phyloP scores from a whole-genome alignment of 495 filamentous ascomycete genomes.

The Penicillium goetzii region DNA sequence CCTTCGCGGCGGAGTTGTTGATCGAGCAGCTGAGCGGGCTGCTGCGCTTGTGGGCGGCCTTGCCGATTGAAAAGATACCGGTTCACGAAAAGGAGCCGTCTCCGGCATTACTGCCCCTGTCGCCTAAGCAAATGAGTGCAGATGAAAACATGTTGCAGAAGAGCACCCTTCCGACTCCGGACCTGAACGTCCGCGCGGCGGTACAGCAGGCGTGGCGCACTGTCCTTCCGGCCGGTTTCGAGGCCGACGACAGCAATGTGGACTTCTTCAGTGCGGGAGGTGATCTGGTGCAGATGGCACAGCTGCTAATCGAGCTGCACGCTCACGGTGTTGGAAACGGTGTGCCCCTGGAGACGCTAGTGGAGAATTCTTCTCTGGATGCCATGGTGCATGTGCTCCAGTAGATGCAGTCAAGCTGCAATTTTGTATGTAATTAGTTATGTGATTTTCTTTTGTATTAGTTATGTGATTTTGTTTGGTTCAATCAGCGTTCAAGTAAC shows the following conservation, averaged over 20 bases:
- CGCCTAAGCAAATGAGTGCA: neutral
- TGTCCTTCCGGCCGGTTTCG: neutral
- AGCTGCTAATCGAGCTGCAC: slow-evolving; percentile 6
- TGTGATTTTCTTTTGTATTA: too few species aligned
- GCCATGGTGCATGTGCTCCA: slow-evolving; percentile 6
- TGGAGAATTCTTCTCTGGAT: slow-evolving; percentile 10
- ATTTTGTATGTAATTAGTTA: too few species aligned
- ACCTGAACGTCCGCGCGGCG: slow-evolving; percentile 5
- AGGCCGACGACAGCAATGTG: neutral
- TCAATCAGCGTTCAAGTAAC: neutral
- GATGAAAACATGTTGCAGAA: slow-evolving; percentile 1
- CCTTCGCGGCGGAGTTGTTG: slow-evolving; percentile 8
- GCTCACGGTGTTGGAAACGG: neutral
- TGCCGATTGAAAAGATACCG: slow-evolving; percentile 3
- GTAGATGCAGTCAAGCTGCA: neutral
- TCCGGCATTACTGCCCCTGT: slow-evolving; percentile 4
- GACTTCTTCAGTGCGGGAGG: slow-evolving; percentile 8
- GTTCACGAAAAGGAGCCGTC: slow-evolving; percentile 7
- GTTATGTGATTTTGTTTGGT: neutral
- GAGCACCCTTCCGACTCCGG: slow-evolving; percentile 3
- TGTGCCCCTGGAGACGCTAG: slow-evolving; percentile 8
- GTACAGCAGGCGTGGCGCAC: slow-evolving; percentile 9
- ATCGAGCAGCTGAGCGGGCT: slow-evolving; percentile 9
- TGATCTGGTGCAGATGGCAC: slow-evolving; percentile 10
- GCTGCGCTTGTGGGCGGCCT: slow-evolving; percentile 3